A percentile compares a stretch with the other conserved stretches of the same genome.
Conservation (phyloP, 176 grass and related monocot genomes). For the Oryza glaberrima region DNA sequence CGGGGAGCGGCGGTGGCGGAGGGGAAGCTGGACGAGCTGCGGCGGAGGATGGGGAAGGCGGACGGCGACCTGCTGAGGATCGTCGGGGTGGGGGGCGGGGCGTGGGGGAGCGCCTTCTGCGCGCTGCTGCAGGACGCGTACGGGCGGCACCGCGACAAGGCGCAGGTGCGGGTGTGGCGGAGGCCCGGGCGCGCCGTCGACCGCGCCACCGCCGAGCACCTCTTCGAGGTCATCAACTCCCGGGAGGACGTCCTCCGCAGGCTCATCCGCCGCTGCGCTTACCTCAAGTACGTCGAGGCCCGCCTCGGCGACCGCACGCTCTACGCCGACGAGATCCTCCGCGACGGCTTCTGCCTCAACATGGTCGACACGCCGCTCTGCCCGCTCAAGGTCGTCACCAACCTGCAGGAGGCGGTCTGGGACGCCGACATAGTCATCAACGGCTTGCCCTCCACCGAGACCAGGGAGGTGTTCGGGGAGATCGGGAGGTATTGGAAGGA, state of each 20-base stretch:
- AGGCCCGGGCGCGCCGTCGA: constrained; percentile 72
- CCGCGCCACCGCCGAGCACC: constrained; percentile 76
- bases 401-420: constrained; percentile 97
- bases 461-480: constrained; percentile 84
- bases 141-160: constrained; percentile 73
- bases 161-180: constrained; percentile 88
- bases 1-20: constrained; percentile 39
- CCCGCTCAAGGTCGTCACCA: constrained; percentile 95
- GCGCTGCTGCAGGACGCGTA: constrained; percentile 93
- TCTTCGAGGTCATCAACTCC: constrained; percentile 97
- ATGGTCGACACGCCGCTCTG: constrained; percentile 96
- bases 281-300: constrained; percentile 93
- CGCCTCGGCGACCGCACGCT: constrained; percentile 88
- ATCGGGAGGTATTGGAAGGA: constrained; percentile 88
- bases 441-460: constrained; percentile 86
- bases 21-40: constrained; percentile 84
- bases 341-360: constrained; percentile 92
- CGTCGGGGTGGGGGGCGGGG: constrained; percentile 80
- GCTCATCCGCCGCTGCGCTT: constrained; percentile 72
- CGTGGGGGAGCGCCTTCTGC: constrained; percentile 88
- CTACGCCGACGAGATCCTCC: constrained; percentile 85
- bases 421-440: constrained; percentile 94
- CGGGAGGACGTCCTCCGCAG: constrained; percentile 78
- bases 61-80: constrained; percentile 71
- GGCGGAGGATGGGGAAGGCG: constrained; percentile 68